A percentile compares a stretch with the other conserved stretches of the same genome.
Conservation (phyloP, 495 filamentous ascomycete genomes). For the Talaromyces proteolyticus region DNA sequence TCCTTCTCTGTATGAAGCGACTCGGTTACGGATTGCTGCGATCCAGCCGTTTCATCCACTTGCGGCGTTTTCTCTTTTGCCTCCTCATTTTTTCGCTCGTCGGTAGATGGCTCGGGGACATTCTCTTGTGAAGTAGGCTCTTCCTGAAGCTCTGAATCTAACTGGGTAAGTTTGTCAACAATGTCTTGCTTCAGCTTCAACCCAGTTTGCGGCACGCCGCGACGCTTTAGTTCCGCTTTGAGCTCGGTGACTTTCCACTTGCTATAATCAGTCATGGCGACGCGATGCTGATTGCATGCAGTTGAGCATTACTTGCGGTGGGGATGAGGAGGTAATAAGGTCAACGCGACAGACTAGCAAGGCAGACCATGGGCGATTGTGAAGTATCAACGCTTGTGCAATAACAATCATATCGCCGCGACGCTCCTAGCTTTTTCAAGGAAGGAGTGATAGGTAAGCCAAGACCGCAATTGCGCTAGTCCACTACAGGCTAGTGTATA, state of each 20-base stretch:
- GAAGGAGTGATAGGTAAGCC: no score
- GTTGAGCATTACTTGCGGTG: neutral
- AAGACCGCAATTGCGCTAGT: no score
- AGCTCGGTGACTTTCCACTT: constrained; percentile 49
- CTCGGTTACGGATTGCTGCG: neutral
- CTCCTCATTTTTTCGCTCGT: constrained; percentile 7
- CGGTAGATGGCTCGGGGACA: constrained; percentile 7
- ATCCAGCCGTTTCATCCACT: constrained; percentile 2
- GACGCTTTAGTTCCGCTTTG: constrained; percentile 46
- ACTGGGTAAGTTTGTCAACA: constrained; percentile 39
- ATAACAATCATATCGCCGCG: no score
- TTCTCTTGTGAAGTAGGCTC: constrained; percentile 11
- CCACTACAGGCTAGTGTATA: no score
- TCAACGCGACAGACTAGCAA: no score
- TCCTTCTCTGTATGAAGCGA: neutral
- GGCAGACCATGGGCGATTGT: no score
- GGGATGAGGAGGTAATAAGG: neutral
- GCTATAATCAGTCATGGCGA: constrained; percentile 43
- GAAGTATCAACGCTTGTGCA: no score
- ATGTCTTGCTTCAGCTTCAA: constrained; percentile 44
- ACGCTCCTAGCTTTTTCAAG: no score
- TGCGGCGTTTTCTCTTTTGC: constrained; percentile 11
- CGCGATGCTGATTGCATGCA: neutral
- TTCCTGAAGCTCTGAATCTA: constrained; percentile 26
- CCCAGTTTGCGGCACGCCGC: constrained; percentile 44